Evolutionary conservation across 345 rosid genomes (phyloP), one percentile per base, ranked within the genome.

Genomic region (Acer yangbiense): DNA sequence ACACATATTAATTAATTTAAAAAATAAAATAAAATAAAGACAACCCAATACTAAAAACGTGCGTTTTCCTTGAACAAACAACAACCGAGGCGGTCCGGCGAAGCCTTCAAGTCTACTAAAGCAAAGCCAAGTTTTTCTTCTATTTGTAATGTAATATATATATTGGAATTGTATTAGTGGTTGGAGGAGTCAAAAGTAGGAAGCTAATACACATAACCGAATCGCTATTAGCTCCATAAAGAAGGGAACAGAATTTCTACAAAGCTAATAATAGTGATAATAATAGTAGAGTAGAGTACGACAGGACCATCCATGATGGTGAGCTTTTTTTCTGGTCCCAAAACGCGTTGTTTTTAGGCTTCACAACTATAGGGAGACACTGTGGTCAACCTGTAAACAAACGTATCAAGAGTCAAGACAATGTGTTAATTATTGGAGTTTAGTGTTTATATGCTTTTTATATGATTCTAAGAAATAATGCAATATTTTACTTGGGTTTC

Each of bases 321-420:
- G 44, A 16, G 27, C 69, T 17, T 64, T 52, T 27, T 9, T 65
- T 52, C 25, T 9, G 64, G 69, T 73, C 77, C 69, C 68, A 23
- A 78, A 74, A 64, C 82, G 67, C 77, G 76, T 32, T 12, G 4
- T 52, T 3, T 9, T 60, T 66, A 41, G 76, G 65, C 48, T 54
- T 29, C 75, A 9, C 81, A 73, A 3, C 68, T 71, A n/a, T 85
- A 86, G 1, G 94, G 91, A 1, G 78, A 75, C 9, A 3, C 78
- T 2, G 65, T 68, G 66, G 84, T 85, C 87, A 87, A 71, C 81
- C 94, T 90, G 88, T 73, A 84, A 14, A 57, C 27, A 50, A 16
- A 20, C 25, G 17, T n/a, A 41, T 8, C 11, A 77, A 74, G 55
- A 39, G 29, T 8, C 11, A 77, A 74, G 55, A 39, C 25, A 64